Evolutionary conservation across 192 early-diverging fungal species (phyloP), one percentile per base, ranked within the genome.

Genomic region (Helicostylum pulchrum): DNA sequence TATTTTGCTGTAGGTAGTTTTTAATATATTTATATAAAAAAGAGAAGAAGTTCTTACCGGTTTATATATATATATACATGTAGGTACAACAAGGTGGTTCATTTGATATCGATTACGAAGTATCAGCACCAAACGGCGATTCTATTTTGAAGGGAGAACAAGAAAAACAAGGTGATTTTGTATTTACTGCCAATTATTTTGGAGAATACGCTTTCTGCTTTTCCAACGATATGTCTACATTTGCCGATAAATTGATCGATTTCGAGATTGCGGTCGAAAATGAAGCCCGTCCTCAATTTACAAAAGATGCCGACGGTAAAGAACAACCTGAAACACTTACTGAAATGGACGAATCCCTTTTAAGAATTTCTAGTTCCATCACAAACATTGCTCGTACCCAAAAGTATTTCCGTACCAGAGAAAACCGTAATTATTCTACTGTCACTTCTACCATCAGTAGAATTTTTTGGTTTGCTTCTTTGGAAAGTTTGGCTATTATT

Each of bases 181-280:
- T 95, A 30, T 94, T 99, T 70, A 89, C 90, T 2, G 91, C 94
- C 12, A 86, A 85, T 36, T 73, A 85, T 54, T 80, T 83, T 17
- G 97, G 97, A 64, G 97, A 99, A 75, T 94, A 95, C 75, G 81
- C 90, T 4, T 95, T 96, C 79, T 99, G 97, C 84, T 99, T 99
- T 83, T 90, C 88, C 66, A 99, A 99, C 70, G 84, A 84, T 42
- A 89, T 96, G 84, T 90, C 94, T 23, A 93, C 94, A 10, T 96
- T 94, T 83, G 87, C 90, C 12, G 94, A 97, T 70, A 99, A 99
- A 70, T 76, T 88, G 7, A 83, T 99, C 31, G 97, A 99, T 72
- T 95, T 99, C 77, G 97, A 99, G 66, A 91, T 99, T 61, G 83
- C 87, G 0, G 81, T 95, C 14, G 94, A 99, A 75, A 85, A 96